Conservation (phyloP, 768 basidiomycete species). For the Strobilomyces dryophilus region DNA sequence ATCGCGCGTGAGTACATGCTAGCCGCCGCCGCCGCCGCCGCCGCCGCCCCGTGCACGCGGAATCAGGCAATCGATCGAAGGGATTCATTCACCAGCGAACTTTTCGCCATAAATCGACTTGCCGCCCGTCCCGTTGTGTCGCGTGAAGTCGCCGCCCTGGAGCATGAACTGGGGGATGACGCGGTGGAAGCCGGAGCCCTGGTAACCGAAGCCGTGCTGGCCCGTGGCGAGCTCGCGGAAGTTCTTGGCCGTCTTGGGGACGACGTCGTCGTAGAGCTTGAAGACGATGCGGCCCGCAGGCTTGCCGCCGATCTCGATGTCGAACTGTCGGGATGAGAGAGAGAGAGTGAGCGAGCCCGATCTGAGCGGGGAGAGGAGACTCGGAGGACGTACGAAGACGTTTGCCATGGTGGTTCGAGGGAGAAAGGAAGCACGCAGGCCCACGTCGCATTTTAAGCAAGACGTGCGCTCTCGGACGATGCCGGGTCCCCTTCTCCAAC, state of each 20-base stretch:
- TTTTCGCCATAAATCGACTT: constrained; percentile 74
- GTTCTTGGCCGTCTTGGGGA: constrained; percentile 73
- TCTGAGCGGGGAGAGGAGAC: neutral
- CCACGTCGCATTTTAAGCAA: neutral
- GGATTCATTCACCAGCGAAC: constrained; percentile 50
- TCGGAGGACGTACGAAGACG: constrained; percentile 14
- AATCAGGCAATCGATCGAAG: too few relatives aligned
- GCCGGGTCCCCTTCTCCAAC: neutral
- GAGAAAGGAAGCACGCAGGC: neutral
- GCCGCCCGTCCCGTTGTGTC: constrained; percentile 67
- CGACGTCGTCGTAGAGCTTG: constrained; percentile 78
- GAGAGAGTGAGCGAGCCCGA: neutral
- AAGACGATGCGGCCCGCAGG: constrained; percentile 63
- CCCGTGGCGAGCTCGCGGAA: constrained; percentile 90
- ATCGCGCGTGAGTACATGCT: neutral
- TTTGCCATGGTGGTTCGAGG: constrained; percentile 18
- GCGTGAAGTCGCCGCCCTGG: constrained; percentile 87
- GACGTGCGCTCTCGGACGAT: constrained; percentile 1
- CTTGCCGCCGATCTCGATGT: constrained; percentile 47
- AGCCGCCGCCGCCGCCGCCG: too few relatives aligned
- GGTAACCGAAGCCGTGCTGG: constrained; percentile 69
- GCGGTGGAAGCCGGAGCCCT: constrained; percentile 69
- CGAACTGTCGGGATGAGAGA: constrained; percentile 46
- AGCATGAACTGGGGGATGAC: constrained; percentile 85
- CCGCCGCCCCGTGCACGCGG: too few relatives aligned